phyloP scores from a whole-genome alignment of 768 basidiomycete species.

The Psilocybe tampanensis region DNA sequence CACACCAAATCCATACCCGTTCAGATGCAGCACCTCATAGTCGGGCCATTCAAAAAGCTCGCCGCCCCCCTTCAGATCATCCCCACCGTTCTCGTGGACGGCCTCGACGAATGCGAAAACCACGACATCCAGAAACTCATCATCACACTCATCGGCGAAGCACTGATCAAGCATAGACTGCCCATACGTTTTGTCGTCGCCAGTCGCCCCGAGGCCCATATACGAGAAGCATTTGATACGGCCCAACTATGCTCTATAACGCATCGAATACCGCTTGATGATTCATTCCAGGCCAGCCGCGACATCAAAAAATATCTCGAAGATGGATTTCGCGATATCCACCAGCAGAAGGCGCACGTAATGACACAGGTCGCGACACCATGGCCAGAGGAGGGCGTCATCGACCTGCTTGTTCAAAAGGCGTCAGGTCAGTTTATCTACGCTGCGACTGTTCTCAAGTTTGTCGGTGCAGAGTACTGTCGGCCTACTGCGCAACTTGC shows the following conservation, averaged over 20 bases:
- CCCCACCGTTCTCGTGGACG: too few relatives aligned
- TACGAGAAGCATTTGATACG: constrained; percentile 14
- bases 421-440: constrained; percentile 30
- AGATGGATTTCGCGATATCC: constrained; percentile 10
- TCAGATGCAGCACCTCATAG: too few relatives aligned
- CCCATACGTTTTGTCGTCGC: too few relatives aligned
- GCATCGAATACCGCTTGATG: neutral
- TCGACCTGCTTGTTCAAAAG: constrained; percentile 16
- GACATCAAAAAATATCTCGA: constrained; percentile 22
- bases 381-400: constrained; percentile 20
- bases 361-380: constrained; percentile 3
- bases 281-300: constrained; percentile 7
- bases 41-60: too few relatives aligned
- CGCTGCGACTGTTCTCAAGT: constrained; percentile 22
- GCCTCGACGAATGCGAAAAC: too few relatives aligned
- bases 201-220: constrained; percentile 28
- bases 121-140: too few relatives aligned
- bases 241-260: neutral
- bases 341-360: neutral
- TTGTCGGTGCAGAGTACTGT: constrained; percentile 13
- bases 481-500: constrained; percentile 5
- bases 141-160: too few relatives aligned
- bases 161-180: too few relatives aligned
- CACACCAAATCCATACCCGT: too few relatives aligned
- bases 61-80: too few relatives aligned